Percentiles rank a stretch among this genome's conserved stretches.
Conservation (phyloP, 768 basidiomycete genomes). For the Boletus eberwhitei region DNA sequence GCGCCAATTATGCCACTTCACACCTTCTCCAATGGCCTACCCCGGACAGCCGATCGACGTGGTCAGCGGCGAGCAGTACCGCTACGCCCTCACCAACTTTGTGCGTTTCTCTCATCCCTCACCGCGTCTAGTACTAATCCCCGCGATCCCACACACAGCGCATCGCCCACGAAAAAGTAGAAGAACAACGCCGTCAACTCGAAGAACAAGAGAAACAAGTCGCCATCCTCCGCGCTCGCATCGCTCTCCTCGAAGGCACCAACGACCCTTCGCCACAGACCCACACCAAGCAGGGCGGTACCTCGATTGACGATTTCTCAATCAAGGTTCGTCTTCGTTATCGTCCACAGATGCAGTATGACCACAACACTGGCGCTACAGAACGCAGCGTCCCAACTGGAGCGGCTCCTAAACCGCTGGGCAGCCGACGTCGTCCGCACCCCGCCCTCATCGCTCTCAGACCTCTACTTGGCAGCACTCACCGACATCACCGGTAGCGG, state of each 20-base stretch:
- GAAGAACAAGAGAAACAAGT: constrained; percentile 84
- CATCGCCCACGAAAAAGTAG: constrained; percentile 87
- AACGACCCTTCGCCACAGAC: constrained; percentile 36
- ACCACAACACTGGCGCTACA: constrained; percentile 22
- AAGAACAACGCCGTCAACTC: constrained; percentile 72
- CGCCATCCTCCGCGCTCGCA: constrained; percentile 65
- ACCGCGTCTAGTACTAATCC: not conserved
- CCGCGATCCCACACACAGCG: constrained; percentile 35
- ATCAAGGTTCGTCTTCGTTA: constrained; percentile 57
- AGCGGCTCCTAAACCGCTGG: constrained; percentile 84
- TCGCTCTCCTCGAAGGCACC: constrained; percentile 71
- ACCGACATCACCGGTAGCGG: constrained; percentile 50
- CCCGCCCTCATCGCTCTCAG: constrained; percentile 51
- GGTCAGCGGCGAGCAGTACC: constrained; percentile 63
- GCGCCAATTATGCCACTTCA: not conserved
- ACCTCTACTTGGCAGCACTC: constrained; percentile 57
- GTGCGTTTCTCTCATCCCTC: constrained; percentile 38
- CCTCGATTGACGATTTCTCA: constrained; percentile 82
- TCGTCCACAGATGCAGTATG: not conserved
- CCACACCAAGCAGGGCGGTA: constrained; percentile 42
- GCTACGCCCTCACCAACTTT: constrained; percentile 82
- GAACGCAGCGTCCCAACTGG: constrained; percentile 80
- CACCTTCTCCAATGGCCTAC: constrained; percentile 16
- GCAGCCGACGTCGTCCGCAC: constrained; percentile 68
- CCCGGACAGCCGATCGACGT: constrained; percentile 22